phyloP scores from a whole-genome alignment of 805 yeast species.

The Ogataea nitratoaversa region DNA sequence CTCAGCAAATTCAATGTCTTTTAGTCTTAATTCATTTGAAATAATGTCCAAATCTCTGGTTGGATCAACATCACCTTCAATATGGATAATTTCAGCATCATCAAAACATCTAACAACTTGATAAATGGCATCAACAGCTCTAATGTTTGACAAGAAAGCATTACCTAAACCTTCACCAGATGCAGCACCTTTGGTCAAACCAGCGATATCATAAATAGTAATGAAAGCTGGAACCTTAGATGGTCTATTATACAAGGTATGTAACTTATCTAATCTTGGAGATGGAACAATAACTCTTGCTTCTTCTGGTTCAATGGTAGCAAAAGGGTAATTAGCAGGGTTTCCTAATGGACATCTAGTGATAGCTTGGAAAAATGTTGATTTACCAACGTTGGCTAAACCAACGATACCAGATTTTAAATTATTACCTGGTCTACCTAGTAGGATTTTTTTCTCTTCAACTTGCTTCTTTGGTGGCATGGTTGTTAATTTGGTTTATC shows the following conservation, averaged over 20 bases:
- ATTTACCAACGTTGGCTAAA: constrained; percentile 90
- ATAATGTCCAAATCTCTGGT: constrained; percentile 91
- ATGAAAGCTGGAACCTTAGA: constrained; percentile 86
- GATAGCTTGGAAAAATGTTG: constrained; percentile 95
- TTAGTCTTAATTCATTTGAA: constrained; percentile 85
- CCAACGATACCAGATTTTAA: constrained; percentile 84
- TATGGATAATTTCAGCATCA: constrained; percentile 96
- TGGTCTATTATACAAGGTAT: constrained; percentile 74
- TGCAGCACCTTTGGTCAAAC: constrained; percentile 94
- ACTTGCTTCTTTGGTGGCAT: constrained; percentile 40
- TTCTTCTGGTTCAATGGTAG: constrained; percentile 97
- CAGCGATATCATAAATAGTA: constrained; percentile 96
- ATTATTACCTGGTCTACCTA: constrained; percentile 41
- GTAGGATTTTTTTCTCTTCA: constrained; percentile 34
- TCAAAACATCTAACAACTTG: constrained; percentile 98
- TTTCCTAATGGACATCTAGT: constrained; percentile 89
- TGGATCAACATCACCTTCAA: constrained; percentile 96
- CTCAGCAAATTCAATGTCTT: constrained; percentile 88
- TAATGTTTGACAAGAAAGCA: constrained; percentile 91
- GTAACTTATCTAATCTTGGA: constrained; percentile 74
- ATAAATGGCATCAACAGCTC: constrained; percentile 96
- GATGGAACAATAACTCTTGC: constrained; percentile 95
- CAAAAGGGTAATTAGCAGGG: constrained; percentile 98
- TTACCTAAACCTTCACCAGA: constrained; percentile 98
- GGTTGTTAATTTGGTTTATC: too few relatives aligned